phyloP scores from a whole-genome alignment of 2,329 filamentous ascomycete species.

The Diaporthe sp. region DNA sequence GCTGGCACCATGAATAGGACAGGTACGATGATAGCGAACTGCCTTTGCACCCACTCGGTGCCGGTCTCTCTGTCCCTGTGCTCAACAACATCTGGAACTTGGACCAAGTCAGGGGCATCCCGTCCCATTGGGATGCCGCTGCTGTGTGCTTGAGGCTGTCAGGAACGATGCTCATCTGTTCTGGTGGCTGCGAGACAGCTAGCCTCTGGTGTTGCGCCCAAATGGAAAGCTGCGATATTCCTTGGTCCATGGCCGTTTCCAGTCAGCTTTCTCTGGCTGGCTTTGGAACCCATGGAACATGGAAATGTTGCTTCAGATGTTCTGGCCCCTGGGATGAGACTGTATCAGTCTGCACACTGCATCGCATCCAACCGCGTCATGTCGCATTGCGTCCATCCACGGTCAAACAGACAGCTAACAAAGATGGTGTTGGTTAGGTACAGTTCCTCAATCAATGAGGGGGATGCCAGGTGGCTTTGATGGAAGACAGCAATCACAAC shows the following conservation, averaged over 20 bases:
- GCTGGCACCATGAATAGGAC: constrained; percentile 43
- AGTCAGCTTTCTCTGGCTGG: neutral
- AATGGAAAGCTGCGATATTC: neutral
- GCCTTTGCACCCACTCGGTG: constrained; percentile 36
- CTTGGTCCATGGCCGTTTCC: neutral
- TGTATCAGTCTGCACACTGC: neutral
- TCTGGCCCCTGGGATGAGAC: neutral
- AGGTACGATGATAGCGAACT: constrained; percentile 41
- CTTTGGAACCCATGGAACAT: neutral
- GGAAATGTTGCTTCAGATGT: neutral
- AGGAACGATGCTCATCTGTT: neutral
- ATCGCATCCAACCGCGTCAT: neutral
- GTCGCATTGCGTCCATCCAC: neutral
- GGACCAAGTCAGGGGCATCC: constrained; percentile 5
- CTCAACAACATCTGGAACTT: neutral
- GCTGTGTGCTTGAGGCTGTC: constrained; percentile 4
- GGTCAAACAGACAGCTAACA: constrained; percentile 38
- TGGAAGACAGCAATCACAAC: constrained; percentile 71
- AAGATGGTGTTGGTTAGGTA: constrained; percentile 56
- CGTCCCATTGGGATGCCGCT: neutral
- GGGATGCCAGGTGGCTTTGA: constrained; percentile 73
- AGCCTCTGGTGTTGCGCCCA: neutral
- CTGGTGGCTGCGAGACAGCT: neutral
- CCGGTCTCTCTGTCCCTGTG: constrained; percentile 21
- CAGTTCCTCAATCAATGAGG: constrained; percentile 73